Evolutionary conservation across 768 basidiomycete species (phyloP).

Genomic region (Phylloporus arenicola): DNA sequence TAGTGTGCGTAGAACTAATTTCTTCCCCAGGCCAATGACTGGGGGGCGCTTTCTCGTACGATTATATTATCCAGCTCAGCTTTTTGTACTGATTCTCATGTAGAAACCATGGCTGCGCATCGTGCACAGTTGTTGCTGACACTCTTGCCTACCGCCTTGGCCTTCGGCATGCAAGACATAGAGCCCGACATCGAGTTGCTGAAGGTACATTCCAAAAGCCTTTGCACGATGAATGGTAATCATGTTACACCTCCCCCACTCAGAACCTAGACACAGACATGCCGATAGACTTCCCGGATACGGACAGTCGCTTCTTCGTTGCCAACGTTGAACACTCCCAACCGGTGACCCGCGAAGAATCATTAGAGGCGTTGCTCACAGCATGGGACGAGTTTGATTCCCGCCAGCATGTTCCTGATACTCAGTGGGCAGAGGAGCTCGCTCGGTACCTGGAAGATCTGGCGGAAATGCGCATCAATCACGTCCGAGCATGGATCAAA

Average conservation of each 20-base stretch:
- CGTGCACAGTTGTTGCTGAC: conserved; percentile 37
- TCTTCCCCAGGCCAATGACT: conserved; percentile 48
- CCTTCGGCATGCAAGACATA: conserved; percentile 43
- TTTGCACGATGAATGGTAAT: neutral
- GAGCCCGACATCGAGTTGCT: conserved; percentile 43
- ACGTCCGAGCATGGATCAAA: conserved; percentile 47
- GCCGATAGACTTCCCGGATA: conserved; percentile 35
- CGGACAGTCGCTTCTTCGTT: conserved; percentile 34
- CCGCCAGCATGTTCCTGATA: conserved; percentile 36
- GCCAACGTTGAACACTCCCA: conserved; percentile 10
- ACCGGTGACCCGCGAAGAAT: conserved; percentile 7
- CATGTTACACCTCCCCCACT: neutral
- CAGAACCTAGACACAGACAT: conserved; percentile 54
- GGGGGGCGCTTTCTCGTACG: conserved; percentile 57
- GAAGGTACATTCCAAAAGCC: conserved; percentile 34
- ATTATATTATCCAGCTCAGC: neutral
- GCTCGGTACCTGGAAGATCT: conserved; percentile 37
- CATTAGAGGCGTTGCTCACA: conserved; percentile 13
- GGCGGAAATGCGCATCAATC: conserved; percentile 39
- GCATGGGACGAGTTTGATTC: conserved; percentile 29
- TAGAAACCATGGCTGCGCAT: conserved; percentile 45
- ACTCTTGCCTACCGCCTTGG: conserved; percentile 43
- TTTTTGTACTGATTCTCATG: neutral
- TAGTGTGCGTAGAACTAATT: neutral
- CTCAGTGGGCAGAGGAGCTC: conserved; percentile 39